Evolutionary conservation across 495 filamentous ascomycete genomes (phyloP).

Genomic region (Annulohypoxylon stygium): DNA sequence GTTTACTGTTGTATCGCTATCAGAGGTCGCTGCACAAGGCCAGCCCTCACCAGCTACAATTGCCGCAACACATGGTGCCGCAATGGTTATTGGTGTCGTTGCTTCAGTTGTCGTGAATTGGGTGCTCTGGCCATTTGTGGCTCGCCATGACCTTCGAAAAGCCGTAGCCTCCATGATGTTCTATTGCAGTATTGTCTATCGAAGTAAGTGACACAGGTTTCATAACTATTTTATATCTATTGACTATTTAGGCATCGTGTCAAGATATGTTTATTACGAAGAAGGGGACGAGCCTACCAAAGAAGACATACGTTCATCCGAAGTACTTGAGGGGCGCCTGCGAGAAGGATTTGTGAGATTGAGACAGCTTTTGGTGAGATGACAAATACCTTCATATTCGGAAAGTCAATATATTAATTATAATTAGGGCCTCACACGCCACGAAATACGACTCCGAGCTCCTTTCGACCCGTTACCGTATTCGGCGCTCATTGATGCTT

Average conservation of each 20-base stretch:
- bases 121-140: constrained; percentile 71
- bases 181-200: constrained; percentile 67
- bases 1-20: constrained; percentile 68
- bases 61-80: constrained; percentile 62
- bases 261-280: constrained; percentile 70
- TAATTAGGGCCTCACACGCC: constrained; percentile 62
- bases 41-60: constrained; percentile 55
- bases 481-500: constrained; percentile 65
- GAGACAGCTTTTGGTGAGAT: constrained; percentile 64
- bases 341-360: constrained; percentile 71
- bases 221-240: background rate
- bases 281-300: constrained; percentile 62
- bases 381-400: background rate
- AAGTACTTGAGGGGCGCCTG: constrained; percentile 69
- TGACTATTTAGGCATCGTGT: constrained; percentile 60
- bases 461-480: constrained; percentile 70
- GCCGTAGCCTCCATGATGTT: constrained; percentile 67
- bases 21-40: constrained; percentile 53
- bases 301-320: constrained; percentile 65
- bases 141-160: constrained; percentile 69
- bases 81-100: constrained; percentile 65
- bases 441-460: constrained; percentile 69
- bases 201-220: constrained; percentile 39
- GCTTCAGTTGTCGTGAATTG: constrained; percentile 67
- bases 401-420: constrained; percentile 1